Conservation (phyloP, 225 moss, liverwort and hornwort species). For the Antitrichia curtipendula region DNA sequence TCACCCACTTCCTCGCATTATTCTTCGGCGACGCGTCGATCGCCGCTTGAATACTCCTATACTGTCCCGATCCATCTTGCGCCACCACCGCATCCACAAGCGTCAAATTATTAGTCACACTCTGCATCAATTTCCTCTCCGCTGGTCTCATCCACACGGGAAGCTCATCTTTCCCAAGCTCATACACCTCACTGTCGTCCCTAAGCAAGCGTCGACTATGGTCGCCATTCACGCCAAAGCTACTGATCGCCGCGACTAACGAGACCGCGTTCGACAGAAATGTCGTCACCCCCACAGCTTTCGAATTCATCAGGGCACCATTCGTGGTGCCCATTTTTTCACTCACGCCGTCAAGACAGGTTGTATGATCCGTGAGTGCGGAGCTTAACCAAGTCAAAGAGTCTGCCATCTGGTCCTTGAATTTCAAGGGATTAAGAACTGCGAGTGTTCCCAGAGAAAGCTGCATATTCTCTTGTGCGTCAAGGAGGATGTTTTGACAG, state of each 20-base stretch:
- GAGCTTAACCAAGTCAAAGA: constrained; percentile 23
- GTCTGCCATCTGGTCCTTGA: constrained; percentile 9
- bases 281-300: neutral
- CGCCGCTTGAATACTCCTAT: constrained; percentile 6
- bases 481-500: constrained; percentile 5
- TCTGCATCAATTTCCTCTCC: neutral
- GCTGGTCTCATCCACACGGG: neutral
- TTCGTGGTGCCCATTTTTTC: neutral
- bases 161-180: neutral
- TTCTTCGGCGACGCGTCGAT: constrained; percentile 7
- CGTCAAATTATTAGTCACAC: neutral
- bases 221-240: neutral
- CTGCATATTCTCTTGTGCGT: constrained; percentile 1
- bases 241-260: neutral
- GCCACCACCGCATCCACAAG: constrained; percentile 23
- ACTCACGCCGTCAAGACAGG: constrained; percentile 15
- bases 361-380: constrained; percentile 27
- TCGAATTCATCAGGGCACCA: neutral
- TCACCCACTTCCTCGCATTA: constrained; percentile 1
- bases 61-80: constrained; percentile 14
- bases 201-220: constrained; percentile 1
- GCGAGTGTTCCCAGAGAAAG: neutral
- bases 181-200: neutral
- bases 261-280: constrained; percentile 22
- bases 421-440: neutral